phyloP scores from a whole-genome alignment of 345 rosid genomes.

The Nasturtium officinale region DNA sequence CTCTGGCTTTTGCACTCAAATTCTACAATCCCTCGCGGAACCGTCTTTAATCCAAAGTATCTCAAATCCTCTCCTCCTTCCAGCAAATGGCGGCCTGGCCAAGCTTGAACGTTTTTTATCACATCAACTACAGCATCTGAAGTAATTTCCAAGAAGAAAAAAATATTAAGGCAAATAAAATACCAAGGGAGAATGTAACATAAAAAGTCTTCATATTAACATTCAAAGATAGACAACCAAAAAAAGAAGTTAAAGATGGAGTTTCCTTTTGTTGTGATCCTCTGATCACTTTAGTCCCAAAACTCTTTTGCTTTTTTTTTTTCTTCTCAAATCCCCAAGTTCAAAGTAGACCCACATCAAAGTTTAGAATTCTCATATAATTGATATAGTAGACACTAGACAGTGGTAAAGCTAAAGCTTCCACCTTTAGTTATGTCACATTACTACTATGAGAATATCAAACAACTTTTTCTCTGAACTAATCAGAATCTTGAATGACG shows the following conservation, averaged over 20 bases:
- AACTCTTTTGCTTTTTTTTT: constrained; percentile 46
- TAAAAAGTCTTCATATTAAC: constrained; percentile 28
- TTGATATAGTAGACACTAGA: too few species aligned
- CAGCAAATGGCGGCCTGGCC: constrained; percentile 88
- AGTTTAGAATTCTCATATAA: constrained; percentile 22
- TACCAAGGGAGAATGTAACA: constrained; percentile 16
- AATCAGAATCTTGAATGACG: neutral
- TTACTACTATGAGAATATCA: constrained; percentile 21
- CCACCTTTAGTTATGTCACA: constrained; percentile 24
- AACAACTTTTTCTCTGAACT: neutral
- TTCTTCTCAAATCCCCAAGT: constrained; percentile 88
- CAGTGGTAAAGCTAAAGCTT: constrained; percentile 17
- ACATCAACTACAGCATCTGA: constrained; percentile 80
- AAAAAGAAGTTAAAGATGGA: constrained; percentile 14
- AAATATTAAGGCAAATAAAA: constrained; percentile 3
- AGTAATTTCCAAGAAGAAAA: constrained; percentile 22
- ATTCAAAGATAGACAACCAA: neutral
- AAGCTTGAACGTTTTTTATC: constrained; percentile 71
- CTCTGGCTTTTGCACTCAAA: constrained; percentile 81
- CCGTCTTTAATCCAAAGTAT: constrained; percentile 77
- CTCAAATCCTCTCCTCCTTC: constrained; percentile 77
- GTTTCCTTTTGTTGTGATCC: constrained; percentile 25
- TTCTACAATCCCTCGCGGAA: constrained; percentile 53
- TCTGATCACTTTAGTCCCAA: constrained; percentile 26
- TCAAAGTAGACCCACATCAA: constrained; percentile 57